phyloP scores from a whole-genome alignment of 257 asterid genomes.

The Apocynum venetum region DNA sequence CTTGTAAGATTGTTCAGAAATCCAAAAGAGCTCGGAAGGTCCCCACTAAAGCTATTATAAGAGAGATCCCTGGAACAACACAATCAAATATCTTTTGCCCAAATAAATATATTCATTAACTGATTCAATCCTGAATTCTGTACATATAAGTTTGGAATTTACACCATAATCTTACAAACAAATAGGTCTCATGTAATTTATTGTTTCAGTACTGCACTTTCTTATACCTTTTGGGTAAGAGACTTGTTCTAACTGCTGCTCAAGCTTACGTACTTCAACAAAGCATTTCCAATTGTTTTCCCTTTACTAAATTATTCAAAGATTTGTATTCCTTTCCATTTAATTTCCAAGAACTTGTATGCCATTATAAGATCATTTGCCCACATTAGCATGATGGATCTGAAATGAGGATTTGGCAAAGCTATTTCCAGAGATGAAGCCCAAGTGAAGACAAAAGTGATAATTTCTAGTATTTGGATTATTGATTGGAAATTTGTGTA shows the following conservation, averaged over 20 bases:
- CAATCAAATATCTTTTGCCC: slow-evolving; percentile 13
- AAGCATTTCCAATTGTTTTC: neutral
- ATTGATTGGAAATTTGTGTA: neutral
- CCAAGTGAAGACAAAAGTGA: neutral
- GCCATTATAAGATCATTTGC: neutral
- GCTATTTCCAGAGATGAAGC: slow-evolving; percentile 1
- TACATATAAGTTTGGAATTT: neutral
- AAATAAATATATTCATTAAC: neutral
- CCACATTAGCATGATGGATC: neutral
- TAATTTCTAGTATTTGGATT: neutral
- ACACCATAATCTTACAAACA: neutral
- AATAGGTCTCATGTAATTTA: neutral
- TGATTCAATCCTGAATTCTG: neutral
- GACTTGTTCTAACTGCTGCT: neutral
- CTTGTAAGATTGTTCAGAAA: slow-evolving; percentile 49
- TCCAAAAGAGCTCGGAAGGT: slow-evolving; percentile 77
- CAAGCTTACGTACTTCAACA: neutral
- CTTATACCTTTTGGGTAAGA: neutral
- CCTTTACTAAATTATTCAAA: neutral
- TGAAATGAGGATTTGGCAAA: neutral
- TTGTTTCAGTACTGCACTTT: neutral
- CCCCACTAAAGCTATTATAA: slow-evolving; percentile 75
- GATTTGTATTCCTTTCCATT: neutral
- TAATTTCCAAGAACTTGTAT: neutral
- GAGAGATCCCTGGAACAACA: slow-evolving; percentile 74